Conservation (phyloP, 345 rosid species). For the Brassica cretica region DNA sequence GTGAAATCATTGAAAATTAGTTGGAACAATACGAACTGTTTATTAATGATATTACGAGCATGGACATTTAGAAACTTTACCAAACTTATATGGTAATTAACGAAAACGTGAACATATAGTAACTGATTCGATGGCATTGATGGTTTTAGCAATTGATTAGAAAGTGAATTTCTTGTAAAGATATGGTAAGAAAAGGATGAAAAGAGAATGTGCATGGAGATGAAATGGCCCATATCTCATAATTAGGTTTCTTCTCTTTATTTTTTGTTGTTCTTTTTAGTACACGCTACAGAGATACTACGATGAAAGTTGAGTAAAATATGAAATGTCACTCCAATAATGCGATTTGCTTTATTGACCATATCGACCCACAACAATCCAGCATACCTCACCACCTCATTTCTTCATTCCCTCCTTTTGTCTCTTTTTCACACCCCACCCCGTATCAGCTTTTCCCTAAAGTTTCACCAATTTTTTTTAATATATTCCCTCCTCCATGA, state of each 20-base stretch:
- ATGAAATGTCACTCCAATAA: constrained; percentile 41
- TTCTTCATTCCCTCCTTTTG: constrained; percentile 38
- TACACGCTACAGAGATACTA: constrained; percentile 35
- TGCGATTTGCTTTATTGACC: constrained; percentile 57
- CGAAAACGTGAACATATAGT: constrained; percentile 35
- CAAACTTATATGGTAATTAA: not conserved
- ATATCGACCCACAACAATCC: constrained; percentile 38
- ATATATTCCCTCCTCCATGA: constrained; percentile 35
- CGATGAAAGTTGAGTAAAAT: constrained; percentile 21
- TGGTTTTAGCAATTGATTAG: constrained; percentile 40
- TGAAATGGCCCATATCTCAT: constrained; percentile 42
- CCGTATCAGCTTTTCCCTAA: constrained; percentile 39
- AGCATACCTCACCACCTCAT: constrained; percentile 26
- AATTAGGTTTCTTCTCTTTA: constrained; percentile 35
- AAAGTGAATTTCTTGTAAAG: constrained; percentile 10
- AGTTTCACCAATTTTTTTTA: constrained; percentile 27
- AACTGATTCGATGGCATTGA: constrained; percentile 29
- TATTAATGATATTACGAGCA: constrained; percentile 1
- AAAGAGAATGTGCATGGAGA: constrained; percentile 50
- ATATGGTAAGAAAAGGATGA: constrained; percentile 28
- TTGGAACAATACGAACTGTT: not conserved
- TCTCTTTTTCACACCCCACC: constrained; percentile 44
- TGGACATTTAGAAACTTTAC: not conserved
- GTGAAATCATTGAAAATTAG: not conserved
- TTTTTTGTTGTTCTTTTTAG: constrained; percentile 32